Base-by-base conservation (phyloP, 2,329 filamentous ascomycete species). In the Volutella citrinella region DNA sequence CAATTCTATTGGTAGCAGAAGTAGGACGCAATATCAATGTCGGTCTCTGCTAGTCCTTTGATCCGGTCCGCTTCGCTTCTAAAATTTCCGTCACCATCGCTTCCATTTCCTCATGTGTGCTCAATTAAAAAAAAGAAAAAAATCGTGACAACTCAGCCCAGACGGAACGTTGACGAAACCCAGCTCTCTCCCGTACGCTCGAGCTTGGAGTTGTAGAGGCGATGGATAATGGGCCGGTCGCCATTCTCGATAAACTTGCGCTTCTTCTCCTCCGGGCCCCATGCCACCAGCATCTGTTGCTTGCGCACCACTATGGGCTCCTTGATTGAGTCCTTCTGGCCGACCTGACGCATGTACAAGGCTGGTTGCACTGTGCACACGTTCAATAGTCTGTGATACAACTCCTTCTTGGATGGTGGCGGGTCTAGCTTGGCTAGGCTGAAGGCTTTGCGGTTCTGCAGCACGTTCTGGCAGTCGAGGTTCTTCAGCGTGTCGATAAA, bases 211-310 rank as follows among this genome's bases (percentile, higher is more conserved):
- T 48, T 45, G 25, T 50, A 61, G 6, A 65, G 32, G 17, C 53
- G 47, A 10, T 49, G 47, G 19, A 60, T 26, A 16, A 64, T 40
- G 2, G 61, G 56, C 32, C 47, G 48, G 14, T 61, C 53, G 3
- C 52, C 53, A 4, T 45, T 41, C 3, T 51, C 45, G 9, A 41
- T 25, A 30, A 59, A 63, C 24, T 36, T 38, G 3, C 48, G 46
- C 12, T 51, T 48, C 49, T 57, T 55, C 34, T 63, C 60, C 15
- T 53, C 47, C 4, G 47, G n/a, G 1, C 60, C 59, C 60, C 60
- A 68, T 5, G 60, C 64, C 11, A 67, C 60, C 12, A 66, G 43
- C 39, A 64, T 50, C 34, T 57, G 55, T 42, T 68, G 64, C 41
- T 56, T 60, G 17, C 56, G 52, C n/a, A 66, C 51, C 8, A 62